Conservation (phyloP, 352 stramenopile genomes). For the Pythium sp. region DNA sequence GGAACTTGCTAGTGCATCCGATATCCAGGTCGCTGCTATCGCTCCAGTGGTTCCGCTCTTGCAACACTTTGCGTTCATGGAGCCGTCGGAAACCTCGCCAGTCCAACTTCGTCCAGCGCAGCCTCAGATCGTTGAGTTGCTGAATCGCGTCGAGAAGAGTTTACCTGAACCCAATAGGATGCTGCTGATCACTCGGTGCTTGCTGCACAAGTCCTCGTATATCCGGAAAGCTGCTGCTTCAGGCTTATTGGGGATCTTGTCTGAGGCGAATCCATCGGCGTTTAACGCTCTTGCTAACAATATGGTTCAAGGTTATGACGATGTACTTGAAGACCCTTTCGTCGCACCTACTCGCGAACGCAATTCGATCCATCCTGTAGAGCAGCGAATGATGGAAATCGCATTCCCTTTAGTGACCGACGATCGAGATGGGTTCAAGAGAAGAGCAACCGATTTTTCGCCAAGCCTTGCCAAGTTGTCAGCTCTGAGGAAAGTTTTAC, state of each 20-base stretch:
- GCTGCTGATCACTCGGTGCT: constrained; percentile 42
- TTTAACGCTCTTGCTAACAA: constrained; percentile 17
- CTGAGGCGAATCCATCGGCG: constrained; percentile 4
- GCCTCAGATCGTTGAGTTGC: constrained; percentile 33
- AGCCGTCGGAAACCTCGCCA: constrained; percentile 25
- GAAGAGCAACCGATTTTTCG: constrained; percentile 17
- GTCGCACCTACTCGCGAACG: constrained; percentile 1
- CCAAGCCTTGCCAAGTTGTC: constrained; percentile 14
- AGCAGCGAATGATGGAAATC: constrained; percentile 5
- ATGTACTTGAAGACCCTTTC: constrained; percentile 17
- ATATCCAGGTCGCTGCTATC: constrained; percentile 24
- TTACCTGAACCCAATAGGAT: constrained; percentile 17
- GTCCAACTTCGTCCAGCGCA: constrained; percentile 26
- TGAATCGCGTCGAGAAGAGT: constrained; percentile 40
- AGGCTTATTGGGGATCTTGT: constrained; percentile 33
- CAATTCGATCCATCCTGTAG: constrained; percentile 4
- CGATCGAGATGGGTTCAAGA: background rate
- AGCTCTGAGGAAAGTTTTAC: constrained; percentile 14
- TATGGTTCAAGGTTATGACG: background rate
- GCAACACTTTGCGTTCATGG: constrained; percentile 58
- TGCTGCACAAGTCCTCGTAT: constrained; percentile 48
- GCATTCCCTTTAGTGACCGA: constrained; percentile 8
- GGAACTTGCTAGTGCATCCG: constrained; percentile 16
- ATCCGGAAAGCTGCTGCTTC: constrained; percentile 48
- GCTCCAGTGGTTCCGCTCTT: constrained; percentile 36